Conservation (phyloP, 2,329 filamentous ascomycete genomes). For the Dactylellina parvicollis region DNA sequence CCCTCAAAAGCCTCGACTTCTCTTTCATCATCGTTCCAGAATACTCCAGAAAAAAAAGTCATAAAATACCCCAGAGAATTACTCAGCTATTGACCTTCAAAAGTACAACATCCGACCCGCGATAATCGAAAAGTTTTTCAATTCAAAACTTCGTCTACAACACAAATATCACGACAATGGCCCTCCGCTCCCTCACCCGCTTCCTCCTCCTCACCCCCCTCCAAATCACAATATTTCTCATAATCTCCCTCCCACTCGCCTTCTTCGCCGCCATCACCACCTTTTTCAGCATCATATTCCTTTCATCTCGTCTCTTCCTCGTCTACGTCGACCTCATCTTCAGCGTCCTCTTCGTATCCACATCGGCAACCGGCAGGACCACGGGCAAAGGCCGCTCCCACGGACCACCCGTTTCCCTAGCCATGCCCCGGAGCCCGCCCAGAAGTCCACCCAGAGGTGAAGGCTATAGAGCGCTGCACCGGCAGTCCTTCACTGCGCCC, state of each 20-base stretch:
- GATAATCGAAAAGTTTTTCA: background rate
- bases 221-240: conserved; percentile 47
- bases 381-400: background rate
- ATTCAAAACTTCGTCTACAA: background rate
- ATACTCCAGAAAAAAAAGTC: no score
- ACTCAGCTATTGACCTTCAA: background rate
- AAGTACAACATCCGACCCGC: conserved; percentile 28
- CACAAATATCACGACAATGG: conserved; percentile 13
- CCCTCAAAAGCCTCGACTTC: no score
- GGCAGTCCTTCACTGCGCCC: conserved; percentile 40
- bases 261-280: conserved; percentile 45
- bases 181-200: conserved; percentile 32
- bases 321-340: conserved; percentile 49
- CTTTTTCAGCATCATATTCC: conserved; percentile 51
- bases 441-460: conserved; percentile 16
- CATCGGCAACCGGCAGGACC: background rate
- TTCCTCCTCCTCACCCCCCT: conserved; percentile 46
- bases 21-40: no score
- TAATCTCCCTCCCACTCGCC: conserved; percentile 50
- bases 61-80: background rate
- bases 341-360: conserved; percentile 29
- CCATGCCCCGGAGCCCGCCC: conserved; percentile 34
- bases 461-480: background rate
- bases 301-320: conserved; percentile 46
- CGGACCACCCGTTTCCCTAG: conserved; percentile 9